A percentile compares a stretch with the other conserved stretches of the same genome.
Conservation (phyloP, 108 stramenopile genomes). For the Pelagomonas calceolata region DNA sequence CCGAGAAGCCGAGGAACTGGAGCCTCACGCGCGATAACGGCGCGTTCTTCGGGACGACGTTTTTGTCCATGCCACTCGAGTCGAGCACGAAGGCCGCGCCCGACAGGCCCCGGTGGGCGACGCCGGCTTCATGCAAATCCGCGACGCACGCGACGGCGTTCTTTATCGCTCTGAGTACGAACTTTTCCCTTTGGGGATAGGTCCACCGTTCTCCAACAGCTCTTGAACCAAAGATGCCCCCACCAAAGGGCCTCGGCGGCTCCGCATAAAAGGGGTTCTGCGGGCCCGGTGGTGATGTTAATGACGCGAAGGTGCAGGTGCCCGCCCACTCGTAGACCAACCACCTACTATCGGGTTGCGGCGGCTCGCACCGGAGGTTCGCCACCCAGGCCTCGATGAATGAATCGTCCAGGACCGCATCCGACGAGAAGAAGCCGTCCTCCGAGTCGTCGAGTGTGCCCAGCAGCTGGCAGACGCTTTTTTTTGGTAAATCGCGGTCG, state of each 20-base stretch:
- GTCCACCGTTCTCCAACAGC: neutral
- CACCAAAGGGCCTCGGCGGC: neutral
- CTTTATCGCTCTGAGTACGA: constrained; percentile 20
- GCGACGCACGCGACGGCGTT: constrained; percentile 52
- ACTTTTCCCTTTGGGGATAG: neutral
- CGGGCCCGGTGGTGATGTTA: neutral
- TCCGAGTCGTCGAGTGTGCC: neutral
- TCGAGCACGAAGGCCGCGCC: constrained; percentile 46
- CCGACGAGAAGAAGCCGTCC: neutral
- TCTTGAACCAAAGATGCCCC: neutral
- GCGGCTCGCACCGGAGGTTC: constrained; percentile 47
- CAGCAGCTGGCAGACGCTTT: neutral
- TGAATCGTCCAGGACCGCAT: neutral
- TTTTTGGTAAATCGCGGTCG: neutral
- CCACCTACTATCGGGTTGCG: constrained; percentile 52
- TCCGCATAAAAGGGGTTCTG: neutral
- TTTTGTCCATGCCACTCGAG: constrained; percentile 50
- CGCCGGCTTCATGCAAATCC: constrained; percentile 48
- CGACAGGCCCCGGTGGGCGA: constrained; percentile 66
- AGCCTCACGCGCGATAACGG: constrained; percentile 42
- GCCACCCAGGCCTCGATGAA: neutral
- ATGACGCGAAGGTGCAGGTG: constrained; percentile 34
- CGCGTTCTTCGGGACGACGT: constrained; percentile 34
- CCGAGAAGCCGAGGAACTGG: constrained; percentile 61
- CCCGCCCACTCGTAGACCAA: constrained; percentile 68